Base-by-base conservation (phyloP, 2,329 filamentous ascomycete species). In the Nigrospora sphaerica region DNA sequence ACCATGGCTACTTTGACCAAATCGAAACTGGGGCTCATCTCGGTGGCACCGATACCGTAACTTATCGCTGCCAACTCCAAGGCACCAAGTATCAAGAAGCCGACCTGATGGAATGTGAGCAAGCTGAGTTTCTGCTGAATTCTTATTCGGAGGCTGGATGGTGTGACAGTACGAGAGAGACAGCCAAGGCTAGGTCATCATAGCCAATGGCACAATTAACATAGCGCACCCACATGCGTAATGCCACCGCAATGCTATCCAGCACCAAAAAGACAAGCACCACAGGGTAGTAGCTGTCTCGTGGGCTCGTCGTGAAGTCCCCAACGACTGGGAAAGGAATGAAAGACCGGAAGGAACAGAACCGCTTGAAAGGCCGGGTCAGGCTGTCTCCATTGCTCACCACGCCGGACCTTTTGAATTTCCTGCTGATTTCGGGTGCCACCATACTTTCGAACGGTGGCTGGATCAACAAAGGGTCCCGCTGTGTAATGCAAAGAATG, bases 261-360 rank as follows among this genome's bases (percentile, higher is more conserved):
- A 52, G 28, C 17, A 48, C 13, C 39, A 48, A 44, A 28, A 52
- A 43, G 11, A 44, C 33, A 28, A 52, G 44, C 40, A 48, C 43
- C 19, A 42, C 19, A 32, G 50, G 49, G 16, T 41, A 48, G 28
- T 44, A 45, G 16, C 43, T 23, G 18, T 52, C 40, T 34, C 45
- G 47, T 12, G 42, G 44, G 42, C 47, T 41, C 40, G 34, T 42
- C 5, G 10, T 35, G 3, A 12, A 6, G 40, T 6, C 28, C 13
- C 3, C 3, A 3, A 9, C 7, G 10, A 1, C 16, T 14, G 12
- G 39, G 39, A 17, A 32, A 41, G 13, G 7, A 6, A 10, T 5
- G 3, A 3, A 31, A 4, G 7, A 5, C 10, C 3, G 6, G 5
- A 19, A 17, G 0, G 10, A 32, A 10, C 4, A 35, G 12, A 13